A percentile compares a stretch with the other conserved stretches of the same genome.
Conservation (phyloP, 2,329 filamentous ascomycete species). For the Sclerotinia minor region DNA sequence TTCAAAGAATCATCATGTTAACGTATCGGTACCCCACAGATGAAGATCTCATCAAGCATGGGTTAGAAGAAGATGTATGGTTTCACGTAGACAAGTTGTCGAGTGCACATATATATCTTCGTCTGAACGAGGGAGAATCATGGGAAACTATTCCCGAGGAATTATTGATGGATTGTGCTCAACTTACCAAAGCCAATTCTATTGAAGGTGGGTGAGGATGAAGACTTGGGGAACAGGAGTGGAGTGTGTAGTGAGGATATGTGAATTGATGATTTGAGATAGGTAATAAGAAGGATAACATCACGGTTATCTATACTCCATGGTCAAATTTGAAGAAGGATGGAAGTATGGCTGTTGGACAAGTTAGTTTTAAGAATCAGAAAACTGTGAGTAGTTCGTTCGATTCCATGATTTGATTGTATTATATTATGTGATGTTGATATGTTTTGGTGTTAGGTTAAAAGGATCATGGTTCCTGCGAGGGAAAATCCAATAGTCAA, state of each 20-base stretch:
- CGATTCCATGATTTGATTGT: not conserved
- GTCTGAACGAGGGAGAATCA: constrained; percentile 71
- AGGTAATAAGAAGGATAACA: constrained; percentile 98
- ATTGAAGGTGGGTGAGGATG: constrained; percentile 70
- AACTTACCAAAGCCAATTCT: constrained; percentile 97
- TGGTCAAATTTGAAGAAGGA: constrained; percentile 97
- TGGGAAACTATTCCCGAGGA: constrained; percentile 81
- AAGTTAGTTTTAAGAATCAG: constrained; percentile 90
- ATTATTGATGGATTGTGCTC: constrained; percentile 84
- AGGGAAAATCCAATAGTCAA: constrained; percentile 92
- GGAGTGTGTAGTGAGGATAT: constrained; percentile 22
- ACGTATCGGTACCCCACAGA: constrained; percentile 56
- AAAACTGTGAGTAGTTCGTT: constrained; percentile 56
- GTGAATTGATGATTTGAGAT: constrained; percentile 8
- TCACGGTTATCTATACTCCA: constrained; percentile 95
- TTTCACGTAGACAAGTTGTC: constrained; percentile 98
- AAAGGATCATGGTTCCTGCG: constrained; percentile 73
- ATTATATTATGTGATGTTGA: not conserved
- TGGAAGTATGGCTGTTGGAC: constrained; percentile 90
- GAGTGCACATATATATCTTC: constrained; percentile 93
- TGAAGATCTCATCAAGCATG: constrained; percentile 92
- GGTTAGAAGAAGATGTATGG: constrained; percentile 96
- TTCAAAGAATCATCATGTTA: constrained; percentile 17
- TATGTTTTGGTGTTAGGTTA: constrained; percentile 56
- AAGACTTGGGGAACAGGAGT: not conserved